Evolutionary conservation across 805 yeast genomes (phyloP).

Genomic region (Candida jianshihensis): DNA sequence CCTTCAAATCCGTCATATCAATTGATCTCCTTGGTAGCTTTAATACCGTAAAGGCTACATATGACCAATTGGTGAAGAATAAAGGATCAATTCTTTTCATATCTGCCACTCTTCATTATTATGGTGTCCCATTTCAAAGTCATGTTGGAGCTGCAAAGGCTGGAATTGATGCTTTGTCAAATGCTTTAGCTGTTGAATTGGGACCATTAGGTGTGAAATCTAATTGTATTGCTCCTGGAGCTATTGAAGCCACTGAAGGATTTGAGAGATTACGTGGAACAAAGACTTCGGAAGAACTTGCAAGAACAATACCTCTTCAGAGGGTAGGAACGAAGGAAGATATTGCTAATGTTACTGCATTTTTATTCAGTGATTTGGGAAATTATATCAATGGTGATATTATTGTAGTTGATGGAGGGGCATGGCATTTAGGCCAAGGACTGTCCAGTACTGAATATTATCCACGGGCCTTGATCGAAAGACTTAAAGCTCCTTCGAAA

Average conservation of each 20-base stretch:
- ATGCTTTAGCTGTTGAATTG: constrained; percentile 80
- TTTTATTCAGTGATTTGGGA: constrained; percentile 78
- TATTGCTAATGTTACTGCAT: constrained; percentile 84
- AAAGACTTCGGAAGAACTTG: constrained; percentile 33
- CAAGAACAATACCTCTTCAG: constrained; percentile 45
- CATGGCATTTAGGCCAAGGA: constrained; percentile 69
- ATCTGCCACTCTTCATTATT: constrained; percentile 84
- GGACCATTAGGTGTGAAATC: constrained; percentile 85
- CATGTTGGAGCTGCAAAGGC: constrained; percentile 97
- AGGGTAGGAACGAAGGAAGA: constrained; percentile 66
- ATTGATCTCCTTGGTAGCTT: constrained; percentile 86
- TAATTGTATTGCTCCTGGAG: constrained; percentile 89
- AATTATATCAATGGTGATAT: constrained; percentile 69
- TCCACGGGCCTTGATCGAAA: constrained; percentile 34
- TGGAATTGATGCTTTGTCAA: constrained; percentile 83
- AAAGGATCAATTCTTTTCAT: constrained; percentile 75
- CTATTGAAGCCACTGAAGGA: constrained; percentile 85
- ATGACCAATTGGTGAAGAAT: constrained; percentile 52
- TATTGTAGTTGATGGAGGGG: constrained; percentile 83
- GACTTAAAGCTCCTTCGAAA: constrained; percentile 29
- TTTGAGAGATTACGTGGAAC: constrained; percentile 50
- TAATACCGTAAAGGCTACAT: constrained; percentile 83
- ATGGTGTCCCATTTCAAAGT: constrained; percentile 81
- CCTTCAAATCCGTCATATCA: constrained; percentile 79
- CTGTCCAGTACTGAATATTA: constrained; percentile 29